phyloP scores from a whole-genome alignment of 2,329 filamentous ascomycete species.

The Graphilbum fragrans region DNA sequence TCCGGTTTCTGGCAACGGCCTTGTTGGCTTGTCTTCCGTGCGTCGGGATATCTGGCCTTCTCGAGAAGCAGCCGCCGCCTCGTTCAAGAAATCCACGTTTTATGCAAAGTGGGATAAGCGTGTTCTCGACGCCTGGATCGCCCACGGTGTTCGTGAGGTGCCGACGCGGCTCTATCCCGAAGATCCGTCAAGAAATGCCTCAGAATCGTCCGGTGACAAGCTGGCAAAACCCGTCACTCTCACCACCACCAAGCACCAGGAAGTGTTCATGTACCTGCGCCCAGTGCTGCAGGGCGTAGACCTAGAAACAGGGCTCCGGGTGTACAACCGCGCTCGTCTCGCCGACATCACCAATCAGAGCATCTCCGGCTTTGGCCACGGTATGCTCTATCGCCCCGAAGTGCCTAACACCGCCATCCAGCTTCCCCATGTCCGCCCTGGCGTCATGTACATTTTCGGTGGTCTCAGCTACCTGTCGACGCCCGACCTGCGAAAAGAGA shows the following conservation, averaged over 20 bases:
- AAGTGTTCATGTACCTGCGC: constrained; percentile 67
- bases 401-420: constrained; percentile 40
- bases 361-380: constrained; percentile 17
- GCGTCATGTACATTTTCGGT: constrained; percentile 60
- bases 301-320: constrained; percentile 18
- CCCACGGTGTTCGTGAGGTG: constrained; percentile 62
- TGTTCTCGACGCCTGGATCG: constrained; percentile 62
- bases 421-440: constrained; percentile 50
- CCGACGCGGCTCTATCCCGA: constrained; percentile 49
- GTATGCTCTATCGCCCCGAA: constrained; percentile 58
- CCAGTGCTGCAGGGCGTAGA: constrained; percentile 38
- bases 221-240: constrained; percentile 40
- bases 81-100: constrained; percentile 60
- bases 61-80: constrained; percentile 50
- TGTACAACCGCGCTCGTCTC: constrained; percentile 27
- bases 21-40: constrained; percentile 48
- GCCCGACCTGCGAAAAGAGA: constrained; percentile 37
- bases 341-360: constrained; percentile 33
- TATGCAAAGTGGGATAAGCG: constrained; percentile 74
- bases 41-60: constrained; percentile 78
- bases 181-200: no score
- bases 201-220: constrained; percentile 10
- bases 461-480: constrained; percentile 42
- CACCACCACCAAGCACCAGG: constrained; percentile 75
- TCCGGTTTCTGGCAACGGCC: constrained; percentile 24